Conservation (phyloP, 495 filamentous ascomycete genomes). For the Pyrenula aspistea region DNA sequence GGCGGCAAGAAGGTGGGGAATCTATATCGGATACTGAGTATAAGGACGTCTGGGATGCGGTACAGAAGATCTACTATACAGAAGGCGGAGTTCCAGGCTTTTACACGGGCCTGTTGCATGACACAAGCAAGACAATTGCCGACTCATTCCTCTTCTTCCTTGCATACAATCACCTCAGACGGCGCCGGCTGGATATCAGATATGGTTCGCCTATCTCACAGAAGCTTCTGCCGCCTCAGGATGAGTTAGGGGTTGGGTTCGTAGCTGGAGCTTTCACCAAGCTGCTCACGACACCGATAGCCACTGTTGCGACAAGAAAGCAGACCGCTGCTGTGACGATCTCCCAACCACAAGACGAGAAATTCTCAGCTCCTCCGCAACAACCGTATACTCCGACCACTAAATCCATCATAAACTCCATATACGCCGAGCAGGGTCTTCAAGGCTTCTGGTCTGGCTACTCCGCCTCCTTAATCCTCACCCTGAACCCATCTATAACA, state of each 20-base stretch:
- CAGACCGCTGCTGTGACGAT: conserved; percentile 51
- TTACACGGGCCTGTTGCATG: conserved; percentile 62
- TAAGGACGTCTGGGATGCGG: conserved; percentile 51
- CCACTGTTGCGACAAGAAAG: conserved; percentile 73
- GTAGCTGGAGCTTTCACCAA: conserved; percentile 68
- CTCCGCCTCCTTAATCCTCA: conserved; percentile 65
- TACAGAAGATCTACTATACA: conserved; percentile 54
- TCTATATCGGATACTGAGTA: conserved; percentile 36
- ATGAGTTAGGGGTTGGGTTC: conserved; percentile 69
- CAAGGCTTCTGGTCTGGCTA: conserved; percentile 86
- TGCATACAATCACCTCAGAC: conserved; percentile 62
- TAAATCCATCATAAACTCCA: conserved; percentile 48
- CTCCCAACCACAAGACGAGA: conserved; percentile 7
- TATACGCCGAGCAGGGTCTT: conserved; percentile 59
- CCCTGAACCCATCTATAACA: conserved; percentile 77
- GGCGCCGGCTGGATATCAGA: conserved; percentile 33
- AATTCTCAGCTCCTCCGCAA: background rate
- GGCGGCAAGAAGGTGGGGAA: conserved; percentile 31
- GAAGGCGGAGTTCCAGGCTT: conserved; percentile 61
- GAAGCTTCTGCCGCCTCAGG: conserved; percentile 44
- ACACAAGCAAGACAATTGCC: conserved; percentile 58
- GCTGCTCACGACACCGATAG: conserved; percentile 67
- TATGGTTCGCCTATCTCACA: conserved; percentile 1
- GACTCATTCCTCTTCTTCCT: conserved; percentile 80
- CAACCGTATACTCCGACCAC: conserved; percentile 21